Base-by-base conservation (phyloP, 2,329 filamentous ascomycete genomes). In the Plenodomus biglobosus region DNA sequence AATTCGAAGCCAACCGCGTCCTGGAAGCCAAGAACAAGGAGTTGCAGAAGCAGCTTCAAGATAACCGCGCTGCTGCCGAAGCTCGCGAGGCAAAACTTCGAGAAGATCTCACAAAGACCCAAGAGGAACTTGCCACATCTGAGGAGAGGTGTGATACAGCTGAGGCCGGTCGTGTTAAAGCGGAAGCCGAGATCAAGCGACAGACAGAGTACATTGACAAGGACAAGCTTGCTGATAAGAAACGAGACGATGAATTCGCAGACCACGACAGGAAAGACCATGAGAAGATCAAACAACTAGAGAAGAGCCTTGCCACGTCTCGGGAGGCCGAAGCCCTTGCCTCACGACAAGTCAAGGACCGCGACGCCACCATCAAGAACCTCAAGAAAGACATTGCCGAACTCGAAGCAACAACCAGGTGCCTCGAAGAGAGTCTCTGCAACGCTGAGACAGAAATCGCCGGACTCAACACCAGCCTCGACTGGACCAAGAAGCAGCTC, bases 31-130 rank as follows among this genome's bases (percentile, higher is more conserved):
- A 42, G 3, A 48, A 52, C 20, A 43, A 35, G 11, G 53, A 38
- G n/a, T 38, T 52, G 24, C 45, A 52, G 43, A 57, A 46, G 30
- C 30, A 46, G 13, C 11, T 46, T 15, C 16, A 13, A 3, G 32
- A 42, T 8, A 19, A 41, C 13, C 44, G 39, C 16, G 16, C 35
- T 11, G 19, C 21, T 10, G 38, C 44, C 13, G 19, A 34, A 16
- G 22, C 11, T 13, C 42, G 36, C 8, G 27, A 46, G 5, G 24
- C 22, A 15, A 18, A 30, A 3, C 43, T 46, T 15, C 8, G 35
- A 7, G 27, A 17, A 8, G 8, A 40, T 11, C 38, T 46, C 19
- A n/a, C 20, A 16, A 16, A 40, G 6, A 38, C 37, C 6, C 18
- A 24, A 4, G 21, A 40, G 8, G 38, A 27, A 3, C 4, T 27